Conservation (phyloP, 2,329 filamentous ascomycete species). For the Diaporthe capsici region DNA sequence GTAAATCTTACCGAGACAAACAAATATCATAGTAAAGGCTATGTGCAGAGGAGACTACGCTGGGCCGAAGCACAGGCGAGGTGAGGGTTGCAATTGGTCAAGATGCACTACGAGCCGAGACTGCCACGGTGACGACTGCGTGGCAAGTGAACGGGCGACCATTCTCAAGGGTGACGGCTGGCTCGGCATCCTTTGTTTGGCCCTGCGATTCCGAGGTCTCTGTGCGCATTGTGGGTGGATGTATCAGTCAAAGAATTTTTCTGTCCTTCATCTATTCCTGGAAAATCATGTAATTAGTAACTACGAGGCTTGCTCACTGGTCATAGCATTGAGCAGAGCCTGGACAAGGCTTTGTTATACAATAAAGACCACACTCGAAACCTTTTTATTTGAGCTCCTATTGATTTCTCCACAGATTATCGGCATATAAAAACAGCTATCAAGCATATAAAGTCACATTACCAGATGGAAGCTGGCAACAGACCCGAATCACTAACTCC, state of each 20-base stretch:
- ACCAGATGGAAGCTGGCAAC: neutral
- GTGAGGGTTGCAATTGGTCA: neutral
- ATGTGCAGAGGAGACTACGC: too few relatives aligned
- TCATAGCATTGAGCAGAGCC: too few relatives aligned
- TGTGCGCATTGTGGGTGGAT: neutral
- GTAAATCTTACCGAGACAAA: too few relatives aligned
- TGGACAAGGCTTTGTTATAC: neutral
- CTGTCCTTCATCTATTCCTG: neutral
- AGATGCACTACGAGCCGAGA: neutral
- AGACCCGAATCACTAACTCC: neutral
- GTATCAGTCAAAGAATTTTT: neutral
- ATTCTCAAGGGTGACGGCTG: neutral
- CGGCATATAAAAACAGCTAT: too few relatives aligned
- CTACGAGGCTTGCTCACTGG: neutral
- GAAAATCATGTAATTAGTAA: neutral
- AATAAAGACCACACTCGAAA: neutral
- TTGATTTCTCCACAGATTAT: neutral
- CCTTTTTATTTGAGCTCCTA: too few relatives aligned
- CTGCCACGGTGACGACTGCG: neutral
- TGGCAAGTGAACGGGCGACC: neutral
- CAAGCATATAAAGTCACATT: accelerated
- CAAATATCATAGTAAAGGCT: too few relatives aligned
- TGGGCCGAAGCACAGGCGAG: too few relatives aligned
- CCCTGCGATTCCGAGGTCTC: too few relatives aligned
- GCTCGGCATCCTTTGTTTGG: neutral